phyloP scores from a whole-genome alignment of 2,329 filamentous ascomycete species.

The Blumeria hordei region DNA sequence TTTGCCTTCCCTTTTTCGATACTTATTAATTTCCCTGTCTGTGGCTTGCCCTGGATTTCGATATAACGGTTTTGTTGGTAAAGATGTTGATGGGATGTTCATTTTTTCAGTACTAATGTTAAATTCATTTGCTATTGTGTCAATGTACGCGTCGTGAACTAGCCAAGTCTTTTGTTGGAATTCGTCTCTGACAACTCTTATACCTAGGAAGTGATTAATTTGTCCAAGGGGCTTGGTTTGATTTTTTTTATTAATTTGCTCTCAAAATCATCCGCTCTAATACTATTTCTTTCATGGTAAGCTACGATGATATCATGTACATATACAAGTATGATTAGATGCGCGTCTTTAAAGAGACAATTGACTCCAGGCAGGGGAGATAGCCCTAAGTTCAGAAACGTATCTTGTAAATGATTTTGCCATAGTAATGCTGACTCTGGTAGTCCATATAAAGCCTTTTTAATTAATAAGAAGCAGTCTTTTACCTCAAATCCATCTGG shows the following conservation, averaged over 20 bases:
- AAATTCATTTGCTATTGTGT: neutral
- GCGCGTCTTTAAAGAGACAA: neutral
- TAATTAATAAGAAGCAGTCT: neutral
- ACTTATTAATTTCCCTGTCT: neutral
- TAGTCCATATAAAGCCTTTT: neutral
- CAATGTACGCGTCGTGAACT: neutral
- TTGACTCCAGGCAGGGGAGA: neutral
- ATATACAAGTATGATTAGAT: neutral
- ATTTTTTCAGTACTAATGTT: neutral
- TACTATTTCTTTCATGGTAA: neutral
- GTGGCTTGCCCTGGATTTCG: neutral
- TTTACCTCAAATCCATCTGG: neutral
- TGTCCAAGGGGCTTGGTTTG: neutral
- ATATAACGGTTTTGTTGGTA: neutral
- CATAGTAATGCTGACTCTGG: neutral
- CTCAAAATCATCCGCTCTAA: neutral
- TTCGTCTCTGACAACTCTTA: neutral
- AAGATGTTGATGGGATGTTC: neutral
- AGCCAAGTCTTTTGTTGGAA: neutral
- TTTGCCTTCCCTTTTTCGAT: neutral
- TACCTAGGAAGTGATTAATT: neutral
- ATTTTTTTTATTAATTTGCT: neutral
- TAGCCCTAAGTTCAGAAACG: neutral
- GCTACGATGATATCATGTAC: neutral
- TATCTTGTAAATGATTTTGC: neutral